These are phyloP conservation scores for Globisporangium rhizosaccharum DNA, from an alignment of 352 stramenopile species.

Conservation along the genomic window DNA sequence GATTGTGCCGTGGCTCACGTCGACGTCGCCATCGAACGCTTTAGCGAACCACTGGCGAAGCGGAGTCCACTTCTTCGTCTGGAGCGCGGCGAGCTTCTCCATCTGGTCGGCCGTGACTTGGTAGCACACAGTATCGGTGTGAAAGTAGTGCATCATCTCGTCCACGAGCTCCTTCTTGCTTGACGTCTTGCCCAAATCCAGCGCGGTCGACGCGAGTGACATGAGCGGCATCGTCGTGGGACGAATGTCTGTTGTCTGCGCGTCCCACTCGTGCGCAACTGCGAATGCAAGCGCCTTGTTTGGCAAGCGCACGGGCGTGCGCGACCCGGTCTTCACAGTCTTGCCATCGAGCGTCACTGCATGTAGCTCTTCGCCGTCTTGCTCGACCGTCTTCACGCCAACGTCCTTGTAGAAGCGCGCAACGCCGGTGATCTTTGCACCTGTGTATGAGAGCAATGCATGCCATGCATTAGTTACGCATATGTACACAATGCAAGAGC, in stretches of 20 bases:
- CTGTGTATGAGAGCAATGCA: slow-evolving; percentile 13
- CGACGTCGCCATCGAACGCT: slow-evolving; percentile 66
- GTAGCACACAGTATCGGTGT: slow-evolving; percentile 89
- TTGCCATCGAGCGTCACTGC: slow-evolving; percentile 79
- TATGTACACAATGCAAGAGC: neutral
- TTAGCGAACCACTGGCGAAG: slow-evolving; percentile 82
- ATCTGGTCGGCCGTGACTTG: slow-evolving; percentile 75
- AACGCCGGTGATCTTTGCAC: slow-evolving; percentile 76
- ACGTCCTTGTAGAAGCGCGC: slow-evolving; percentile 84
- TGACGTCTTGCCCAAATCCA: slow-evolving; percentile 60
- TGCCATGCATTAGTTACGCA: neutral
- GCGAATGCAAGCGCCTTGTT: slow-evolving; percentile 62
- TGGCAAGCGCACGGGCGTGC: slow-evolving; percentile 55
- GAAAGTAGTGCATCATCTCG: slow-evolving; percentile 84
- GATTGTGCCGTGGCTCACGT: slow-evolving; percentile 82
- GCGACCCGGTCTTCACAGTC: slow-evolving; percentile 66
- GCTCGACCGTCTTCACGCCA: slow-evolving; percentile 48
- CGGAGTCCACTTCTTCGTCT: slow-evolving; percentile 84
- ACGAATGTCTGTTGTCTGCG: slow-evolving; percentile 66
- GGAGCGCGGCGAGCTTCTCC: slow-evolving; percentile 70
- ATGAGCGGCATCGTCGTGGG: slow-evolving; percentile 86
- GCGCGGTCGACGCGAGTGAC: slow-evolving; percentile 74
- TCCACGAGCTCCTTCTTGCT: slow-evolving; percentile 53
- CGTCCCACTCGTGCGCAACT: slow-evolving; percentile 83
- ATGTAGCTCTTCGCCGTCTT: slow-evolving; percentile 27